Evolutionary conservation across 2,329 filamentous ascomycete species (phyloP), one percentile per base, ranked within the genome.

Genomic region (Alternaria infectoria): DNA sequence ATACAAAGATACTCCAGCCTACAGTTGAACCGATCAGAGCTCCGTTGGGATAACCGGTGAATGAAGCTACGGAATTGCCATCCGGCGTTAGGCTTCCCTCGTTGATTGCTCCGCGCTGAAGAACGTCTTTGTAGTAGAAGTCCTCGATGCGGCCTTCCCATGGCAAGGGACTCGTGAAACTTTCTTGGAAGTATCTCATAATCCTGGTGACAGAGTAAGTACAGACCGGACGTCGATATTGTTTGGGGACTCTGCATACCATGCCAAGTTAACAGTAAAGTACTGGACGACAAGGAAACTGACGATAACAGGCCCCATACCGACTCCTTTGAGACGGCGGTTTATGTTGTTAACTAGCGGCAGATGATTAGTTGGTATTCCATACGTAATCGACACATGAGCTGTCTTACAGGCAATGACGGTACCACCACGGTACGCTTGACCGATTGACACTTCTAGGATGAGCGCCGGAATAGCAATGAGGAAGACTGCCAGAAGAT

Each of bases 161-260:
- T 0, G 86, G 86, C 11, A 88, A 73, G 0, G 86, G 86, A 50
- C 81, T 87, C 4, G 75, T 81, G 69, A 88, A 88, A 3, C 85
- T 87, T 63, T 85, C 80, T 6, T 86, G 83, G 64, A 88, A 88
- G 69, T 87, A 88, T 62, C 80, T 83, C 85, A 87, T 87, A 60
- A 88, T 87, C 86, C 49, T 52, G 19, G 19, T 25, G 9, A 12
- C 19, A n/a, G 15, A 10, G 13, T 52, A 9, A 52, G 30, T 13
- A 51, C 12, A 21, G 28, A 3, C n/a, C 12, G 3, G 4, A 25
- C 12, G 4, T 19, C 11, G 7, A 36, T 9, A 9, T 51, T 21
- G 13, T 23, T 10, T n/a, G 13, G 28, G 5, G 4, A 13, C 7
- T 17, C 21, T 8, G 19, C 49, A 36, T 52, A 52, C 49, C 86